phyloP scores from a whole-genome alignment of 1,139 yeast species.

The Protomyces inouyei region DNA sequence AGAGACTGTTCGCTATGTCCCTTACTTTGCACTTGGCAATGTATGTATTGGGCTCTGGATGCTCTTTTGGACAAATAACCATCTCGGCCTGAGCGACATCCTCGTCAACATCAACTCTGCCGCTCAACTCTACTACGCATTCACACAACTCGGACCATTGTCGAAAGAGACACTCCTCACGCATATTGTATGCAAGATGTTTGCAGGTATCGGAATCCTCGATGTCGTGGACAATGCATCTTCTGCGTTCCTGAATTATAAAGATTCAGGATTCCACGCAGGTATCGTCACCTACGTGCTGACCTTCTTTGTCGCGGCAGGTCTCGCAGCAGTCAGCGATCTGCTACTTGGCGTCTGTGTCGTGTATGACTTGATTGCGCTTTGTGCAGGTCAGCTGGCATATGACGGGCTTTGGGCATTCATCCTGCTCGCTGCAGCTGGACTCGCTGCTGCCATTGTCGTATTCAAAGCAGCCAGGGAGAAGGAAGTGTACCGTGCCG shows the following conservation, averaged over 20 bases:
- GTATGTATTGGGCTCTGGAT: conserved; percentile 26
- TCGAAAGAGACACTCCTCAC: conserved; percentile 12
- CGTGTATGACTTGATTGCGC: conserved; percentile 21
- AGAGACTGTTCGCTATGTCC: conserved; percentile 17
- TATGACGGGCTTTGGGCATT: conserved; percentile 18
- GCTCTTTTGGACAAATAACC: conserved; percentile 25
- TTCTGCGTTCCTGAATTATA: conserved; percentile 14
- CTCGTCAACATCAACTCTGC: conserved; percentile 22
- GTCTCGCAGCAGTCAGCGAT: conserved; percentile 20
- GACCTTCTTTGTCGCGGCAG: conserved; percentile 17
- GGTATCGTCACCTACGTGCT: conserved; percentile 20
- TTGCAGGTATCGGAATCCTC: conserved; percentile 22
- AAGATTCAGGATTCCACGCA: conserved; percentile 1
- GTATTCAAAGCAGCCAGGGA: conserved; percentile 6
- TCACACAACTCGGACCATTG: conserved; percentile 13
- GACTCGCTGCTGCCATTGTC: conserved; percentile 11
- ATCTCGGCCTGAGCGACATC: conserved; percentile 17
- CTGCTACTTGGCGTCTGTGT: conserved; percentile 17
- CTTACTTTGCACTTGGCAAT: conserved; percentile 18
- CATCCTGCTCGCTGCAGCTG: conserved; percentile 12
- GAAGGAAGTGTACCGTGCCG: conserved; percentile 14
- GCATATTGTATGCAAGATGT: conserved; percentile 21
- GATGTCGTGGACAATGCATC: conserved; percentile 25
- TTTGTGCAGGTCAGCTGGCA: conserved; percentile 13
- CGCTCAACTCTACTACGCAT: conserved; percentile 24